Base-by-base conservation (phyloP, 352 stramenopile species). In the Pythium monospermum region DNA sequence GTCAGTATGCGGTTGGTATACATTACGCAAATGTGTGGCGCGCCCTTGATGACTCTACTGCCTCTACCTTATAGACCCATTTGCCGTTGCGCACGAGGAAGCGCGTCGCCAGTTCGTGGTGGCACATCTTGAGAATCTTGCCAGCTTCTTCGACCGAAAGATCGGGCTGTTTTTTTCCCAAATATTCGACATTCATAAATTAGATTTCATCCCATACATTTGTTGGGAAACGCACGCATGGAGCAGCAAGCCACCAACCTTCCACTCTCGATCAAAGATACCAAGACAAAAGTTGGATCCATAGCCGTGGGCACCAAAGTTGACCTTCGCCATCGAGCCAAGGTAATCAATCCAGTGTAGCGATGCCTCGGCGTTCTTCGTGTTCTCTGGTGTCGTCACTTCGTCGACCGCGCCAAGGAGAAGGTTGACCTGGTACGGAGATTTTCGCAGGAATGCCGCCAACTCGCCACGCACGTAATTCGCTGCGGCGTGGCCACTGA, bases 311-410 rank as follows among this genome's bases (percentile, higher is more conserved):
- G 73, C 81, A 32, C 84, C 84, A 52, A 84, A 95, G 78, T 93
- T 93, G 49, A 91, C 76, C 61, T 90, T 91, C 39, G 64, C 76
- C 71, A 95, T 89, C 42, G 83, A 53, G 49, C 81, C 83, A 0
- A 95, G 51, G 68, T 95, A 95, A 56, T 95, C 86, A 37, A 95
- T 87, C 77, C 84, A 94, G 75, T 96, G 81, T 32, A 96, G 71
- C 57, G 70, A 90, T 13, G 82, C 83, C 49, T 79, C 59, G 5
- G 47, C 36, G 41, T 62, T 49, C 33, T 70, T 64, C 6, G 45
- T 44, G 25, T 52, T 51, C 3, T 72, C 56, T 0, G 68, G 63
- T 7, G 63, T 66, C 28, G 59, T 45, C 53, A 73, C 64, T 16
- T 70, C 57, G 38, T 90, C 80, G 41, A 87, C 70, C 0, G 80